Percentiles rank a stretch among this genome's conserved stretches.
Conservation (phyloP, 441 rosid genomes). For the Dalechampia spathulata region DNA sequence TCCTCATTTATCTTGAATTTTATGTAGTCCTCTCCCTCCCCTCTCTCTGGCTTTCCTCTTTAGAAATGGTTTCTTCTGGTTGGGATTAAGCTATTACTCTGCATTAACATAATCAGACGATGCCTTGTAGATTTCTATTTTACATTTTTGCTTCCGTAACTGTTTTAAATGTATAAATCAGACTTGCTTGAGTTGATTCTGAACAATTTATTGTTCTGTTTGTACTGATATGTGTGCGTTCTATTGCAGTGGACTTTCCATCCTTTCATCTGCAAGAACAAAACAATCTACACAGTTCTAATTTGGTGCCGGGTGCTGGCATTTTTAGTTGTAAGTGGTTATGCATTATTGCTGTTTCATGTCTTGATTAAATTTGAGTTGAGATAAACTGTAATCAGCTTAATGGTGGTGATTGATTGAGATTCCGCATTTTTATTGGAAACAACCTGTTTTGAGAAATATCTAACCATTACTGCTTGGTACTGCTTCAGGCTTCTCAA, state of each 20-base stretch:
- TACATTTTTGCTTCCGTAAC: background rate
- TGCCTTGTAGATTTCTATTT: no score
- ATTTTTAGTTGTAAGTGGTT: conserved; percentile 80
- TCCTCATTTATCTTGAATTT: background rate
- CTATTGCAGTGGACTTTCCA: conserved; percentile 95
- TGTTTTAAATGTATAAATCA: no score
- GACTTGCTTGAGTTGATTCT: background rate
- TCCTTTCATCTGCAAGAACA: conserved; percentile 92
- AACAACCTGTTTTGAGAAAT: background rate
- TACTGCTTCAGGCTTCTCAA: conserved; percentile 63
- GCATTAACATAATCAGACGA: no score
- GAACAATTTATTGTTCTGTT: background rate
- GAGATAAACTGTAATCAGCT: background rate
- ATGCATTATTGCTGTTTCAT: background rate
- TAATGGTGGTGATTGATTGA: background rate
- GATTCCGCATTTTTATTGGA: background rate
- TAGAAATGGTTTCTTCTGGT: background rate
- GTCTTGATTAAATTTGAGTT: background rate
- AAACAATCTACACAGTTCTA: conserved; percentile 92
- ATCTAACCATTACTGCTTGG: conserved; percentile 13
- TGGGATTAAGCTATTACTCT: no score
- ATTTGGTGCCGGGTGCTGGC: conserved; percentile 98
- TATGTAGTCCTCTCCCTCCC: background rate
- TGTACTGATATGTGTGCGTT: background rate
- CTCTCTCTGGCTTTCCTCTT: conserved; percentile 1